Conservation (phyloP, 108 stramenopile genomes). For the Conticribra weissflogii region DNA sequence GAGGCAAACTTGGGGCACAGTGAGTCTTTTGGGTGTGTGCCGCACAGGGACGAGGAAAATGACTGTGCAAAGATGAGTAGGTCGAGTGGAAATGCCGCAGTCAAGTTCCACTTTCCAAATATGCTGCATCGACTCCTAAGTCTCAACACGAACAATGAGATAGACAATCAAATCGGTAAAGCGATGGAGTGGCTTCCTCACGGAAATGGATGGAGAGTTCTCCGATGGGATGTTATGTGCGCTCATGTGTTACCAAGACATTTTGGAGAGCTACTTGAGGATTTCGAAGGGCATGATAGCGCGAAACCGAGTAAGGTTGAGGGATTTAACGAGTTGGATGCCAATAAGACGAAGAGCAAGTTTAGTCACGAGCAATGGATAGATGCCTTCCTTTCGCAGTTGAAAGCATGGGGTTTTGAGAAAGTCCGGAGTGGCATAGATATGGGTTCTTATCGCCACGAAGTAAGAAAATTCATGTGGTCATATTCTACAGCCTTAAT, state of each 20-base stretch:
- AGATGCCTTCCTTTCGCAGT: background rate
- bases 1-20: background rate
- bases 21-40: background rate
- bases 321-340: background rate
- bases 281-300: background rate
- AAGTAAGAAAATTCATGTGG: conserved; percentile 1
- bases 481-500: background rate
- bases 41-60: background rate
- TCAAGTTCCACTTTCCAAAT: background rate
- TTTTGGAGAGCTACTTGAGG: conserved; percentile 7
- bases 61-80: background rate
- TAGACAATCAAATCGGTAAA: background rate
- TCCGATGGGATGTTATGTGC: conserved; percentile 27
- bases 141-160: background rate
- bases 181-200: conserved; percentile 43
- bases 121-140: background rate
- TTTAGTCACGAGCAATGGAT: conserved; percentile 8
- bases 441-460: conserved; percentile 9
- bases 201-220: conserved; percentile 24
- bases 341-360: background rate
- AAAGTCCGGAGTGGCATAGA: conserved; percentile 4
- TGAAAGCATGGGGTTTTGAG: conserved; percentile 8
- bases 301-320: background rate
- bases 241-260: conserved; percentile 17
- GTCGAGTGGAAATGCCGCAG: background rate